Conservation (phyloP, 148 eudicot genomes). For the Chenopodium berlandieri region DNA sequence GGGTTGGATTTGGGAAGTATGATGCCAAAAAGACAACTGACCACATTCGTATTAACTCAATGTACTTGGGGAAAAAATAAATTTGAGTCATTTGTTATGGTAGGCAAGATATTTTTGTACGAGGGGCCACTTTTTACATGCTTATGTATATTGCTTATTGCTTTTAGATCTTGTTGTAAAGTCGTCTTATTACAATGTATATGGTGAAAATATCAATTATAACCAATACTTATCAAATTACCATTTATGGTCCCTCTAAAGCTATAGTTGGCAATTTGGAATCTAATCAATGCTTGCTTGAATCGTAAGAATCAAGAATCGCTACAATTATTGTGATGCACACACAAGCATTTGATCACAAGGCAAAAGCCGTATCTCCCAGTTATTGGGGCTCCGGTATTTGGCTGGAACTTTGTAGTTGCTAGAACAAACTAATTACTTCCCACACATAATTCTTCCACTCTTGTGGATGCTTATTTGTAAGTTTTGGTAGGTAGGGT, state of each 20-base stretch:
- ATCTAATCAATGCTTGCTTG: background rate
- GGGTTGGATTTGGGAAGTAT: background rate
- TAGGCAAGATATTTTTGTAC: background rate
- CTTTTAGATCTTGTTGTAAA: background rate
- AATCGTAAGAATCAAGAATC: background rate
- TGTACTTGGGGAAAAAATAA: background rate
- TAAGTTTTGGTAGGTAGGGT: conserved; percentile 23
- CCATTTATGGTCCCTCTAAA: background rate
- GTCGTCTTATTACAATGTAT: background rate
- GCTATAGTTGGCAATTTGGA: background rate
- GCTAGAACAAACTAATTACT: background rate
- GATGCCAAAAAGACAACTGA: background rate
- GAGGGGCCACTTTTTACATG: background rate
- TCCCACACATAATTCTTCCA: too few relatives aligned
- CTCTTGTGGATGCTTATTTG: background rate
- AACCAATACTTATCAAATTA: background rate
- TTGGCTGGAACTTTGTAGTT: background rate
- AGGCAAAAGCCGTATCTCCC: background rate
- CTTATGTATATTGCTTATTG: background rate
- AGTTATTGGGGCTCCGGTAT: background rate
- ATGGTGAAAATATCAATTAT: background rate
- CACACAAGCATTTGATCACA: background rate
- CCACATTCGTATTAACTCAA: background rate
- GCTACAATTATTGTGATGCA: background rate
- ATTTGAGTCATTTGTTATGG: background rate